A percentile compares a stretch with the other conserved stretches of the same genome.
phyloP scores from a whole-genome alignment of 495 filamentous ascomycete genomes.

The Polyplosphaeria fusca region DNA sequence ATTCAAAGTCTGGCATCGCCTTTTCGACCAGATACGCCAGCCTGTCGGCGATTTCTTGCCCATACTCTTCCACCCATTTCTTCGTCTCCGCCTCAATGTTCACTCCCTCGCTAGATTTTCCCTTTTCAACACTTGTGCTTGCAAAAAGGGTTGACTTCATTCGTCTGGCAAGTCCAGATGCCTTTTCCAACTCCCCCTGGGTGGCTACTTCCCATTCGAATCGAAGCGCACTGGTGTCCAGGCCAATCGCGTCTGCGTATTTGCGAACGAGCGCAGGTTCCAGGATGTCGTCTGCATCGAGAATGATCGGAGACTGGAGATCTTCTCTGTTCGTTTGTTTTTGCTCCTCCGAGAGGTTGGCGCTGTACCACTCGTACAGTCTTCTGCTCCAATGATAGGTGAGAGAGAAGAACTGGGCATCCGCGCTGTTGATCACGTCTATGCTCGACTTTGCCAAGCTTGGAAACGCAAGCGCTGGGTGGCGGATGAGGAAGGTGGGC shows the following conservation, averaged over 20 bases:
- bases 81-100: conserved; percentile 43
- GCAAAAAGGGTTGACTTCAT: conserved; percentile 41
- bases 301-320: conserved; percentile 37
- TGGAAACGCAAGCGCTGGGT: conserved; percentile 45
- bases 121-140: conserved; percentile 42
- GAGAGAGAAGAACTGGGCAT: conserved; percentile 21
- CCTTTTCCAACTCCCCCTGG: conserved; percentile 11
- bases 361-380: conserved; percentile 43
- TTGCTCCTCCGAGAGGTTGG: conserved; percentile 6
- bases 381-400: conserved; percentile 40
- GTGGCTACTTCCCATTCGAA: conserved; percentile 43
- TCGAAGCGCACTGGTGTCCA: conserved; percentile 39
- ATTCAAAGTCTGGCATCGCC: conserved; percentile 51
- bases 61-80: conserved; percentile 51
- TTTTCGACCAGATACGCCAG: conserved; percentile 42
- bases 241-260: conserved; percentile 40
- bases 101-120: conserved; percentile 40
- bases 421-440: conserved; percentile 6
- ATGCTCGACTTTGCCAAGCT: conserved; percentile 41
- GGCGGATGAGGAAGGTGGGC: conserved; percentile 46
- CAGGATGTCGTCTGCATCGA: conserved; percentile 50
- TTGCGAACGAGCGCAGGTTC: conserved; percentile 37
- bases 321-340: background rate
- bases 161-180: conserved; percentile 9
- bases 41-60: conserved; percentile 39